Base-by-base conservation (phyloP, 108 stramenopile genomes). In the Seminavis robusta region DNA sequence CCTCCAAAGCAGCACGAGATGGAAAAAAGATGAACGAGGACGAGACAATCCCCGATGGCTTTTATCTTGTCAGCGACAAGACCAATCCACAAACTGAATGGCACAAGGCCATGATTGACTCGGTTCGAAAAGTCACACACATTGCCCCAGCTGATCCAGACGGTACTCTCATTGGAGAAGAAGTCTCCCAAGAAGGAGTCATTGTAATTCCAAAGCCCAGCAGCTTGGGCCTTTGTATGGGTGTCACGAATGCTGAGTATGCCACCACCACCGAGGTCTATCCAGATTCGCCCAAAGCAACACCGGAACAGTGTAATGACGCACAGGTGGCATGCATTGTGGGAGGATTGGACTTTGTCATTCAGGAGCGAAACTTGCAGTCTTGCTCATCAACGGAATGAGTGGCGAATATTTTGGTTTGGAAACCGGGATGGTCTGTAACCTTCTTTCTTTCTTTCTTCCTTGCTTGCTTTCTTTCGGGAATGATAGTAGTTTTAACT, bases 1-100 rank as follows among this genome's bases (percentile, higher is more conserved):
- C 82, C 4, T 80, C 84, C 54, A 77, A 73, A 48, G 74, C 49
- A 8, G 84, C 89, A 28, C 56, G 69, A 3, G 80, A 65, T 39
- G 84, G 85, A 15, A 33, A 46, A 4, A 17, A 38, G 15, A 31
- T 60, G 21, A 54, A 59, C 20, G n/a, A 59, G 4, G 44, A 43
- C 8, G 72, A 60, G 15, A 33, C n/a, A n/a, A 86, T 86, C 25
- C 84, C 84, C 13, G 84, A 86, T 77, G 84, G 84, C 33, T 86
- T 86, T 47, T 86, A 86, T 59, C 26, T 83, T 8, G 80, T 79
- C 8, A 44, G 46, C 1, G 73, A 81, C 40, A 56, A 47, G 9
- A 41, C 53, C 6, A 63, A 64, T 25, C 53, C 57, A 4, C 55
- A 65, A 30, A 20, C 49, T 4, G 68, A 65, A 0, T 86, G 63